Percentiles rank a stretch among this genome's conserved stretches.
Conservation (phyloP, 1,139 yeast genomes). For the Blastobotrys malaysiensis region DNA sequence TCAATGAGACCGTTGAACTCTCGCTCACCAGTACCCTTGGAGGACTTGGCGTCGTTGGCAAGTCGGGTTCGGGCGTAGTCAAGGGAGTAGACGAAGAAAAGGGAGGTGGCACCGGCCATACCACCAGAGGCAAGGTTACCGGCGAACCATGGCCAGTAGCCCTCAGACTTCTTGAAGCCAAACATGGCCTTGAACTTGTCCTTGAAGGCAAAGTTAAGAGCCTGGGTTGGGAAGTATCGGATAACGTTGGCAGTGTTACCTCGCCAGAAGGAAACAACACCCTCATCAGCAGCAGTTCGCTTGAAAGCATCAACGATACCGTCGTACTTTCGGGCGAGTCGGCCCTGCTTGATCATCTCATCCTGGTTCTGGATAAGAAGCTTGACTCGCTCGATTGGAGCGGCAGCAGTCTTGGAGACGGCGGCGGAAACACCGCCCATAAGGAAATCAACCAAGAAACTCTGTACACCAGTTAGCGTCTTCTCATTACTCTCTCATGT, state of each 20-base stretch:
- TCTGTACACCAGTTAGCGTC: constrained; percentile 3
- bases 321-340: constrained; percentile 57
- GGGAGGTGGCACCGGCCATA: constrained; percentile 74
- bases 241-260: constrained; percentile 82
- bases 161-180: constrained; percentile 65
- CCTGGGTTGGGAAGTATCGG: constrained; percentile 74
- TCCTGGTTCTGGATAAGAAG: constrained; percentile 78
- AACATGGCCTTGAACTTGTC: constrained; percentile 79
- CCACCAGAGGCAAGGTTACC: constrained; percentile 85
- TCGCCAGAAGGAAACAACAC: constrained; percentile 70
- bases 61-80: constrained; percentile 82
- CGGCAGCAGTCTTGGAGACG: constrained; percentile 79
- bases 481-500: background rate
- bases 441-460: constrained; percentile 53
- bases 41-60: constrained; percentile 74
- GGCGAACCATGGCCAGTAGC: constrained; percentile 66
- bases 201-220: constrained; percentile 79
- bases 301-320: constrained; percentile 70
- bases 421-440: constrained; percentile 88
- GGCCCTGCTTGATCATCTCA: constrained; percentile 79
- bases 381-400: constrained; percentile 80
- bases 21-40: constrained; percentile 63
- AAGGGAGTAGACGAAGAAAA: constrained; percentile 70
- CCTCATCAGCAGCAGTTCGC: constrained; percentile 69
- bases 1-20: constrained; percentile 74